Conservation (phyloP, 345 rosid genomes). For the Citrus inodora region DNA sequence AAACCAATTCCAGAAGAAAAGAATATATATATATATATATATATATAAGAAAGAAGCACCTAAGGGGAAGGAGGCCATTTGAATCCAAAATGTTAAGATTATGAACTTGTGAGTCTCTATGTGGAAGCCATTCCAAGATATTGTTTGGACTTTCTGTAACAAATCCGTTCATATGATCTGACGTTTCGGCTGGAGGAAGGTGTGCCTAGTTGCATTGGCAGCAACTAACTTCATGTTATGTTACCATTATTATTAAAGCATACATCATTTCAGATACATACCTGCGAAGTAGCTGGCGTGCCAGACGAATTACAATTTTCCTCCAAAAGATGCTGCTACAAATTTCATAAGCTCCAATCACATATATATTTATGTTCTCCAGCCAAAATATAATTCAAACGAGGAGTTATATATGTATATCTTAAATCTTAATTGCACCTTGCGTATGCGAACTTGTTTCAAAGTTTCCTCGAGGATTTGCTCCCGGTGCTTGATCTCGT, state of each 20-base stretch:
- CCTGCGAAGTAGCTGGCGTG: constrained; percentile 23
- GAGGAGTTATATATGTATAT: not conserved
- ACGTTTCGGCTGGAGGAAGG: constrained; percentile 9
- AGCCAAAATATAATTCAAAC: not conserved
- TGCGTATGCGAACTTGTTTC: constrained; percentile 23
- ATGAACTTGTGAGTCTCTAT: constrained; percentile 29
- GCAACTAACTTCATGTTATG: not conserved
- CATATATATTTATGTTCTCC: not conserved
- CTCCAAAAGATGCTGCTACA: constrained; percentile 28
- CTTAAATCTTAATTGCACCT: constrained; percentile 13
- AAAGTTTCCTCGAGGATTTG: constrained; percentile 34
- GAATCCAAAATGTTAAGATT: constrained; percentile 28
- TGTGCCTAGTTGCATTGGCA: constrained; percentile 15
- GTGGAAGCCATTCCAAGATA: constrained; percentile 29
- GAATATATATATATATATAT: not conserved
- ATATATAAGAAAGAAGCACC: constrained; percentile 14
- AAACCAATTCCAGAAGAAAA: not conserved
- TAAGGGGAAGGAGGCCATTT: constrained; percentile 30
- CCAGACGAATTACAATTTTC: constrained; percentile 8
- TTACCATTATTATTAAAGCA: not conserved
- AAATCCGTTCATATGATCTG: constrained; percentile 8
- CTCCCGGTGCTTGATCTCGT: constrained; percentile 30
- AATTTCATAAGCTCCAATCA: not conserved
- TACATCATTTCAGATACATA: not conserved
- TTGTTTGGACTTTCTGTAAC: constrained; percentile 16